Conservation (phyloP, 2,329 filamentous ascomycete genomes). For the Verticillium zaregamsianum region DNA sequence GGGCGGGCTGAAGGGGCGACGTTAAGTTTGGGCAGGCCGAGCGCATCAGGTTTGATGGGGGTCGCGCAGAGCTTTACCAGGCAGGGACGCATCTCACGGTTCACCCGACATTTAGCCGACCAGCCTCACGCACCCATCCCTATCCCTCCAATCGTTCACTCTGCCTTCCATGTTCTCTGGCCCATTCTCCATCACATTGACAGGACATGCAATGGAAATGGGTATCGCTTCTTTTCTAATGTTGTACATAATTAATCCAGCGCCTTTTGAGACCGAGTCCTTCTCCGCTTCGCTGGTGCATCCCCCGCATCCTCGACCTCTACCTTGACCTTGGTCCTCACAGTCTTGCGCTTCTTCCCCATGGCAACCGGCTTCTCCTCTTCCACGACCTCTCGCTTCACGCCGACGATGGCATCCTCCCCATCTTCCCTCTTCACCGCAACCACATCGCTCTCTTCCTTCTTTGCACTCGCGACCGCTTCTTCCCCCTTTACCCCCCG, state of each 20-base stretch:
- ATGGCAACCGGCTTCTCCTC: conserved; percentile 15
- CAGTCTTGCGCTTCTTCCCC: conserved; percentile 13
- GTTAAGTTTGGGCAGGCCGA: neutral
- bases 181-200: too few relatives aligned
- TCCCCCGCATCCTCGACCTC: conserved; percentile 2
- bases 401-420: conserved; percentile 19
- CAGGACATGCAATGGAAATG: neutral
- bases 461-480: conserved; percentile 13
- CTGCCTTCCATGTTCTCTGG: too few relatives aligned
- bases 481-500: conserved; percentile 24
- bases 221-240: neutral
- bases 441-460: conserved; percentile 13
- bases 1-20: neutral
- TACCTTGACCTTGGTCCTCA: conserved; percentile 12
- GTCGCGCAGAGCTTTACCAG: conserved; percentile 20
- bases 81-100: conserved; percentile 24
- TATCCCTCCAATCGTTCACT: too few relatives aligned
- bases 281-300: conserved; percentile 9
- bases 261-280: conserved; percentile 9
- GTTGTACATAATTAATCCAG: neutral
- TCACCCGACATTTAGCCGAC: conserved; percentile 28
- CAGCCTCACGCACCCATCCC: neutral
- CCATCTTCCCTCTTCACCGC: conserved; percentile 21
- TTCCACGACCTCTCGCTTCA: conserved; percentile 18
- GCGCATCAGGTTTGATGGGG: conserved; percentile 11